Evolutionary conservation across 2,329 filamentous ascomycete species (phyloP).

Genomic region (Pseudofabraea citricarpa): DNA sequence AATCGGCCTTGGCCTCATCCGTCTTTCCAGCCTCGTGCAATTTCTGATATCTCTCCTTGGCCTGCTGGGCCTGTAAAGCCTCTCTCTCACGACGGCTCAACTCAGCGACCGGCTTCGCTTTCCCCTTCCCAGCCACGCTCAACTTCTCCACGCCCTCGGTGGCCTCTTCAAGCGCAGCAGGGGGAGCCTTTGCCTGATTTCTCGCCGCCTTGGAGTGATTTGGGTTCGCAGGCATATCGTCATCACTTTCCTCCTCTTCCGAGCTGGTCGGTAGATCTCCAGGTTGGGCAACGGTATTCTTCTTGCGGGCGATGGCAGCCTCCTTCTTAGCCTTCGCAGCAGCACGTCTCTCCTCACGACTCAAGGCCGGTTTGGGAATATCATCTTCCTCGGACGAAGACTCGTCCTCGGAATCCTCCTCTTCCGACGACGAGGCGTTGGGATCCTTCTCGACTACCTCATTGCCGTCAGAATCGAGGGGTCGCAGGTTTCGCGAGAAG

Average conservation of each 20-base stretch:
- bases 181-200: constrained; percentile 44
- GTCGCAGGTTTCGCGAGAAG: constrained; percentile 87
- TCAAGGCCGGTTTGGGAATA: constrained; percentile 50
- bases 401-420: constrained; percentile 47
- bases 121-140: constrained; percentile 36
- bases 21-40: constrained; percentile 94
- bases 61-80: constrained; percentile 79
- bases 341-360: constrained; percentile 82
- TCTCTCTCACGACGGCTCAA: constrained; percentile 67
- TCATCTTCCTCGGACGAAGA: constrained; percentile 42
- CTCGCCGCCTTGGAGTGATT: constrained; percentile 80
- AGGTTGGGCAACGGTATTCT: constrained; percentile 66
- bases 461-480: constrained; percentile 84
- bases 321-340: constrained; percentile 88
- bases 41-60: constrained; percentile 87
- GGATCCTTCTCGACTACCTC: constrained; percentile 75
- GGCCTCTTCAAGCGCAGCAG: constrained; percentile 40
- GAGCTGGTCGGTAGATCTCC: constrained; percentile 78
- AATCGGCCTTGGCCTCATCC: constrained; percentile 85
- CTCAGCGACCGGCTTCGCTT: constrained; percentile 41
- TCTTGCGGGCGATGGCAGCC: constrained; percentile 75
- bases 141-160: constrained; percentile 53
- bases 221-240: constrained; percentile 78
- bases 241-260: constrained; percentile 51
- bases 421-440: constrained; percentile 40